Conservation (phyloP, 2,329 filamentous ascomycete species). For the Penicillium capsulatum region DNA sequence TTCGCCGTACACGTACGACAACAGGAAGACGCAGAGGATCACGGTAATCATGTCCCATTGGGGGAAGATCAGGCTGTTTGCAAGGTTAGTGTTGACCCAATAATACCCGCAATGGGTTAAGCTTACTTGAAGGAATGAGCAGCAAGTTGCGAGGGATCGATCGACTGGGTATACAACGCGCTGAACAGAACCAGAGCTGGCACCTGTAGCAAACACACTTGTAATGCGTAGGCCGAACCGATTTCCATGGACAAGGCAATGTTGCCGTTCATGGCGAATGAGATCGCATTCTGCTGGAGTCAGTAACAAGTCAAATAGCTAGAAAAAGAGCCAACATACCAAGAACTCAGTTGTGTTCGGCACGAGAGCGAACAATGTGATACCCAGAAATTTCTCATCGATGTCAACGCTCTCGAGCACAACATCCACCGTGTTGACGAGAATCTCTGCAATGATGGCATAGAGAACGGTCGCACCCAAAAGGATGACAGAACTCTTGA, state of each 20-base stretch:
- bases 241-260: conserved; percentile 99
- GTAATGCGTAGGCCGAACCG: conserved; percentile 90
- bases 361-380: conserved; percentile 92
- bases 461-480: conserved; percentile 87
- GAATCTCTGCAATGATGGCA: conserved; percentile 93
- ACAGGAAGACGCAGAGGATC: conserved; percentile 88
- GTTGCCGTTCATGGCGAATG: conserved; percentile 99
- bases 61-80: conserved; percentile 74
- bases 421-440: conserved; percentile 96
- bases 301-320: conserved; percentile 3
- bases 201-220: conserved; percentile 92
- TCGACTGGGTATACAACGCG: conserved; percentile 61
- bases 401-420: conserved; percentile 85
- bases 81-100: background rate
- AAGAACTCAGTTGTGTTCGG: conserved; percentile 98
- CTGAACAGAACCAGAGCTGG: conserved; percentile 90
- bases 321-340: conserved; percentile 50
- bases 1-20: conserved; percentile 97
- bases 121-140: conserved; percentile 52
- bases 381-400: conserved; percentile 95
- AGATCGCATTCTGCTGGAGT: conserved; percentile 78
- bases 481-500: conserved; percentile 84
- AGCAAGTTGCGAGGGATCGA: conserved; percentile 53
- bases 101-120: background rate
- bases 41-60: conserved; percentile 99